These are phyloP conservation scores for Trypethelium eluteriae DNA, from an alignment of 495 filamentous ascomycete genomes.

Conservation along the genomic window DNA sequence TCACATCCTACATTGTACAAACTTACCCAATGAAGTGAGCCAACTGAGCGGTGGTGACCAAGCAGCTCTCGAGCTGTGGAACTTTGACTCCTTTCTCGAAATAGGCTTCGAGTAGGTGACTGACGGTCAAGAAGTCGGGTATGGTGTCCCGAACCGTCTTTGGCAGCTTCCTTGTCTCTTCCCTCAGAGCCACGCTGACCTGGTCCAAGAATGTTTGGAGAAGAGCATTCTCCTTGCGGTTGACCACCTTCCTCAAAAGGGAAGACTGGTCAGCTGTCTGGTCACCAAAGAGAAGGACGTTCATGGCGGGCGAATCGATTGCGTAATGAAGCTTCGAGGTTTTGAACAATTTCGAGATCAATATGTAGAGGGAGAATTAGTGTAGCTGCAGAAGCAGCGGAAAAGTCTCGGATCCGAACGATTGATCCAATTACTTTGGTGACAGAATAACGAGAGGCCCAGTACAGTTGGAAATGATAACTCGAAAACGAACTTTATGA, in stretches of 20 bases:
- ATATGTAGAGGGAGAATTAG: background rate
- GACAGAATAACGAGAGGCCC: background rate
- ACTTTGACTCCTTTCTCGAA: conserved; percentile 50
- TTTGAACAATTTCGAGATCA: conserved; percentile 2
- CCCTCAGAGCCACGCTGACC: conserved; percentile 52
- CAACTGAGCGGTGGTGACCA: conserved; percentile 63
- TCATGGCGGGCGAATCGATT: conserved; percentile 28
- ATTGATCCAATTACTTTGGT: background rate
- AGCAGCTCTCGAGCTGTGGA: conserved; percentile 55
- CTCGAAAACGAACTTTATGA: background rate
- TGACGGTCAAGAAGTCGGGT: conserved; percentile 60
- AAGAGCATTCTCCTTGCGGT: conserved; percentile 57
- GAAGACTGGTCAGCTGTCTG: conserved; percentile 66
- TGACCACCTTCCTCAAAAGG: conserved; percentile 55
- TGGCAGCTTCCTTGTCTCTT: conserved; percentile 55
- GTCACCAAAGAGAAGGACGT: conserved; percentile 57
- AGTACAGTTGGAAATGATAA: background rate
- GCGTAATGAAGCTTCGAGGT: background rate
- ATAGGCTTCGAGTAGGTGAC: conserved; percentile 64
- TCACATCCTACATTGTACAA: conserved; percentile 3
- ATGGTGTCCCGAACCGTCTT: conserved; percentile 53
- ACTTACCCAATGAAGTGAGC: conserved; percentile 71
- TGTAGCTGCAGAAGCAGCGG: background rate
- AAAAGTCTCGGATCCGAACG: background rate
- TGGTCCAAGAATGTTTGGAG: conserved; percentile 59